Evolutionary conservation across 495 filamentous ascomycete genomes (phyloP).

Genomic region (Trichocladium antarcticum): DNA sequence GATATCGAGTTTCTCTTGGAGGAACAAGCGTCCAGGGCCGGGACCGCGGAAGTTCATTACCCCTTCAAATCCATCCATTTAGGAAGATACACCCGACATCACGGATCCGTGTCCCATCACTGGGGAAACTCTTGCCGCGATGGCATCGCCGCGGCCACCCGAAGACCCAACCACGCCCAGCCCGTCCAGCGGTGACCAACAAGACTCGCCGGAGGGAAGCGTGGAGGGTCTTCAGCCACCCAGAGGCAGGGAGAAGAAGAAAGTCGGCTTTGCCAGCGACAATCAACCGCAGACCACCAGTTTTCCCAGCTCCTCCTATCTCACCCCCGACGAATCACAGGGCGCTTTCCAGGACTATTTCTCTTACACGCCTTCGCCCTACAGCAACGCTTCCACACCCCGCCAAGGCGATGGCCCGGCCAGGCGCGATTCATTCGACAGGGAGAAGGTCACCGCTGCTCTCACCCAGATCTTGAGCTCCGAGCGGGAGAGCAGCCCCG

Average conservation of each 20-base stretch:
- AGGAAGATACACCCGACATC: not conserved
- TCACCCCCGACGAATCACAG: slow-evolving; percentile 10
- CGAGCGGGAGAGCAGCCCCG: slow-evolving; percentile 8
- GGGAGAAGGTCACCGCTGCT: slow-evolving; percentile 16
- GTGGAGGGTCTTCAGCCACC: slow-evolving; percentile 1
- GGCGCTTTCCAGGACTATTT: slow-evolving; percentile 16
- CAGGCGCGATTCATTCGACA: slow-evolving; percentile 20
- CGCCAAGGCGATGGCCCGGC: not conserved
- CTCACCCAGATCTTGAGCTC: slow-evolving; percentile 17
- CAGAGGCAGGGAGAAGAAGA: slow-evolving; percentile 26
- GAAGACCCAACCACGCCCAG: not conserved
- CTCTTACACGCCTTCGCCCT: slow-evolving; percentile 11
- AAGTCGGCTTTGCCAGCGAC: slow-evolving; percentile 21
- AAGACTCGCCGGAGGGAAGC: not conserved
- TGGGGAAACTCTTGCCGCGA: not conserved
- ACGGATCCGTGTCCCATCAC: not conserved
- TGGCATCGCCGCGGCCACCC: slow-evolving; percentile 10
- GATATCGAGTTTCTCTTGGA: too few species aligned
- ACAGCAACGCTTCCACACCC: slow-evolving; percentile 7
- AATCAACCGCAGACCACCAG: not conserved
- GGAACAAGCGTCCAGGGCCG: too few species aligned
- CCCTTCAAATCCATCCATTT: not conserved
- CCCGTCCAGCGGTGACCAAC: not conserved
- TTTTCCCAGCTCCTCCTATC: not conserved
- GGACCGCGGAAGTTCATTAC: not conserved